Evolutionary conservation across 345 rosid genomes (phyloP).

Genomic region (Eucalyptus marginata): DNA sequence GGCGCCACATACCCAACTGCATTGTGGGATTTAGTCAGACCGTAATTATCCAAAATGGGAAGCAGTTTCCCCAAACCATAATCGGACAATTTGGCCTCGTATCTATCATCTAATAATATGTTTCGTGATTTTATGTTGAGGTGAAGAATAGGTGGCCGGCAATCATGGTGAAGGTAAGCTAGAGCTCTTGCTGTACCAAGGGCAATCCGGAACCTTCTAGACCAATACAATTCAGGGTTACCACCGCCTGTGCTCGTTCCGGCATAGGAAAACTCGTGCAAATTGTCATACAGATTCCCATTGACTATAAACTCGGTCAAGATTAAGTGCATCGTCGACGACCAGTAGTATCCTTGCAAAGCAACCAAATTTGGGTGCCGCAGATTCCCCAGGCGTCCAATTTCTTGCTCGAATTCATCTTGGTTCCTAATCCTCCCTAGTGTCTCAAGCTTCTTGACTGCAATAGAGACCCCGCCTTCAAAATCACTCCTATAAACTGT

Average conservation of each 20-base stretch:
- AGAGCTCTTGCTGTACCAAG: slow-evolving; percentile 82
- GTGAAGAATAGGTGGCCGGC: slow-evolving; percentile 81
- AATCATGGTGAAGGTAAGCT: slow-evolving; percentile 88
- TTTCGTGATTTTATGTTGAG: slow-evolving; percentile 85
- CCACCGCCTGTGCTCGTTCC: slow-evolving; percentile 63
- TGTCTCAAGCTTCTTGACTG: slow-evolving; percentile 88
- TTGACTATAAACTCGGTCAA: slow-evolving; percentile 62
- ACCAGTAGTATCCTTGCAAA: slow-evolving; percentile 90
- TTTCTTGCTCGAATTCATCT: slow-evolving; percentile 89
- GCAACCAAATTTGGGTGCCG: slow-evolving; percentile 65
- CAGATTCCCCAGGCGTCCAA: slow-evolving; percentile 67
- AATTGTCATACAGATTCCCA: slow-evolving; percentile 73
- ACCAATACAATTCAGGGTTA: slow-evolving; percentile 59
- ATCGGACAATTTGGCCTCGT: slow-evolving; percentile 78
- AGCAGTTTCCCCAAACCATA: slow-evolving; percentile 77
- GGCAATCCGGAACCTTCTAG: slow-evolving; percentile 80
- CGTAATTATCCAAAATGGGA: slow-evolving; percentile 64
- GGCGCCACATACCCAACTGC: slow-evolving; percentile 99
- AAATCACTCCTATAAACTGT: slow-evolving; percentile 69
- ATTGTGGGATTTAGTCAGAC: slow-evolving; percentile 67
- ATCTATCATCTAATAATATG: slow-evolving; percentile 68
- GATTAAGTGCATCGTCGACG: slow-evolving; percentile 71
- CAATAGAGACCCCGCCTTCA: slow-evolving; percentile 85
- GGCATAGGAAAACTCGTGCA: slow-evolving; percentile 39
- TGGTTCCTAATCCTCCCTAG: slow-evolving; percentile 80